Evolutionary conservation across 305 asterid genomes (phyloP).

Genomic region (Fraxinus latifolia): DNA sequence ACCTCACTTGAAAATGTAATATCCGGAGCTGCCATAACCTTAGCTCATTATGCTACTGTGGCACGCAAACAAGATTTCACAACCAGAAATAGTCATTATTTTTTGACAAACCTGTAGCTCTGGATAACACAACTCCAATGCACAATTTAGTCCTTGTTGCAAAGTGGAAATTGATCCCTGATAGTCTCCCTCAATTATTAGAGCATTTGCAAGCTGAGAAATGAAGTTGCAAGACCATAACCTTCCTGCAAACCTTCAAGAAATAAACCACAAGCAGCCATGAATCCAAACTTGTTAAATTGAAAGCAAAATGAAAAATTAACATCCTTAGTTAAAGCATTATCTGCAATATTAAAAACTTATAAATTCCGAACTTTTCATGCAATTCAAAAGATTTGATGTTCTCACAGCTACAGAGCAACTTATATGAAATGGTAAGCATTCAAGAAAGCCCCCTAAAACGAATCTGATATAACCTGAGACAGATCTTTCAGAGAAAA

Average conservation of each 20-base stretch:
- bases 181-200: constrained; percentile 81
- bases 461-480: constrained; percentile 5
- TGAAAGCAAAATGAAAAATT: constrained; percentile 17
- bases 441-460: not conserved
- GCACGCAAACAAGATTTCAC: constrained; percentile 14
- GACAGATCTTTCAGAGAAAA: constrained; percentile 7
- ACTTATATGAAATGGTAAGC: not conserved
- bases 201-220: constrained; percentile 95
- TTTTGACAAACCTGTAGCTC: constrained; percentile 78
- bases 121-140: constrained; percentile 84
- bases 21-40: not conserved
- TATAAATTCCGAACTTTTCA: constrained; percentile 2
- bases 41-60: not conserved
- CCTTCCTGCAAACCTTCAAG: constrained; percentile 77
- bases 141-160: constrained; percentile 69
- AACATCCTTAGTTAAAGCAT: constrained; percentile 11
- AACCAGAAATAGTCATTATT: constrained; percentile 15
- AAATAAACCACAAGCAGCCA: constrained; percentile 15
- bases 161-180: constrained; percentile 65
- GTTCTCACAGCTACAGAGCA: constrained; percentile 8
- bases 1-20: constrained; percentile 6
- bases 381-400: not conserved
- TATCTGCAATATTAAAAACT: not conserved
- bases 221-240: constrained; percentile 94
- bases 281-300: constrained; percentile 20